Conservation (phyloP, 768 basidiomycete species). For the Lepiota venenata region DNA sequence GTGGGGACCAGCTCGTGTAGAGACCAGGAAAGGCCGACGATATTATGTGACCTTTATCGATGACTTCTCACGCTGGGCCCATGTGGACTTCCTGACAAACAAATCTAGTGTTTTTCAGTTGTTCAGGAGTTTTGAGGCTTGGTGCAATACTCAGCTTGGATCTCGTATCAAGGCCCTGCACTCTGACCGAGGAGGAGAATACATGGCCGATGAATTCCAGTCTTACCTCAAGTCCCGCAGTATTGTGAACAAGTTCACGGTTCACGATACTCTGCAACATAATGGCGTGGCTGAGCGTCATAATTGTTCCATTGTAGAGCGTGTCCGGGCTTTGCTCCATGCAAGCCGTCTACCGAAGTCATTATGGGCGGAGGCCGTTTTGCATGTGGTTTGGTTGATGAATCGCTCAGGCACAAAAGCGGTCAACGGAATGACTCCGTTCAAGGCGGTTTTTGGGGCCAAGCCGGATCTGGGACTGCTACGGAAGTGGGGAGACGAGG, state of each 20-base stretch:
- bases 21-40: no score
- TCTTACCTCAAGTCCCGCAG: constrained; percentile 26
- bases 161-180: no score
- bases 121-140: constrained; percentile 25
- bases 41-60: no score
- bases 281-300: constrained; percentile 35
- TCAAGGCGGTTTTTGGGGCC: constrained; percentile 14
- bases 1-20: no score
- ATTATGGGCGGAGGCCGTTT: no score
- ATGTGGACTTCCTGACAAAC: constrained; percentile 16
- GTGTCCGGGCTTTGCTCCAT: no score
- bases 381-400: no score
- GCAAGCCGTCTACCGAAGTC: no score
- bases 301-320: constrained; percentile 13
- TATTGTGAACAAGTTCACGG: constrained; percentile 26
- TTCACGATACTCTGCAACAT: constrained; percentile 31
- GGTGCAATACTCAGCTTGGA: constrained; percentile 25
- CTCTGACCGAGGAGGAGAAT: no score
- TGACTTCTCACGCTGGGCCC: no score
- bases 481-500: constrained; percentile 29
- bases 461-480: constrained; percentile 24
- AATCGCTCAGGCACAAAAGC: no score
- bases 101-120: constrained; percentile 16
- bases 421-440: constrained; percentile 24
- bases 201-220: no score